Base-by-base conservation (phyloP, 208 protist genomes). In the Wallacemonas rigidus region DNA sequence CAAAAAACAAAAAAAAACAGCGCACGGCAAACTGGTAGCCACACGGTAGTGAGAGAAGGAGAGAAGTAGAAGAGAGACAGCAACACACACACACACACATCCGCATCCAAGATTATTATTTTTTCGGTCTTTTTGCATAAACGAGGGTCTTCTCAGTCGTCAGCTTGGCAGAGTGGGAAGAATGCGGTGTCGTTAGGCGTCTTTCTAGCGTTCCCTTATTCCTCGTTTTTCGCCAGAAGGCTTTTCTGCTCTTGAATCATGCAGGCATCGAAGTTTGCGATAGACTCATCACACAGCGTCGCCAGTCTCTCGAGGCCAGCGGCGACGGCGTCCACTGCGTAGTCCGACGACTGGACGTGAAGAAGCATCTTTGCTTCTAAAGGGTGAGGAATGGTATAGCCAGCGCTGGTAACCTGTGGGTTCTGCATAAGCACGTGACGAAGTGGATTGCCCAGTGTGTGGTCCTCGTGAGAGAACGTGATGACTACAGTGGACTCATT, bases 331-430 rank as follows among this genome's bases (percentile, higher is more conserved):
- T 96, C 91, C 45, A 96, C 91, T 39, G 90, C 91, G 83, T 96
- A 97, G 72, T 94, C 91, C 14, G 80, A 89, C 7, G 88, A 86
- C 74, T 95, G 90, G 51, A 97, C 88, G 69, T 97, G 86, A n/a
- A 98, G 70, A 54, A 96, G 75, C 93, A 98, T 97, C 74, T 98
- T 97, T 36, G 87, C 75, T 75, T 98, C 93, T 17, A 98, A 72
- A n/a, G 95, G 95, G 75, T 98, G 95, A 2, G 95, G 95, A 73
- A 98, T 97, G 7, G 93, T 65, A 79, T 98, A 98, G 47, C 95
- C 95, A 26, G 92, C 93, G 61, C 84, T 96, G 1, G 85, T 87
- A 17, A 97, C 90, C 8, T 92, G 82, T 1, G 86, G 82, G 69
- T 97, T 95, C 72, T 97, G 90, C 92, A 97, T 97, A 8, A 98